Evolutionary conservation across 352 stramenopile genomes (phyloP), one percentile per base, ranked within the genome.

Genomic region (Phytophthora fragariaefolia): DNA sequence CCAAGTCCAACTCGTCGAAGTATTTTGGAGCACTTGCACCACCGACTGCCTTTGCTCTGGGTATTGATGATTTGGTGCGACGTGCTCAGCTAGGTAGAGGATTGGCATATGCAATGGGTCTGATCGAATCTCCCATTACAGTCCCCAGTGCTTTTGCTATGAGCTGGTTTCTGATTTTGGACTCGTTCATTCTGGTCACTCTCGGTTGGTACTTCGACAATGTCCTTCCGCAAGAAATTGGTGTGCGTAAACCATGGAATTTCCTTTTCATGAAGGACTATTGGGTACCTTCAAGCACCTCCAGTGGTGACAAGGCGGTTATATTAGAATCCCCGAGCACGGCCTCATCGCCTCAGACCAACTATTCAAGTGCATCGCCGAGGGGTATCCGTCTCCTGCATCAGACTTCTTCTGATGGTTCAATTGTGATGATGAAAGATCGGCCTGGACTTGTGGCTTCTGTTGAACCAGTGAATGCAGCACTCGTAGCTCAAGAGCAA

Each of bases 161-260:
- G 85, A 83, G 71, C 53, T 80, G 74, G 62, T 81, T 94, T 42
- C 67, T 92, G 27, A 49, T 94, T 17, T 43, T 97, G 1, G 96
- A 99, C 69, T 74, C 87, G 10, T 34, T 96, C 7, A 38, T 98
- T 17, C 89, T 98, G n/a, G 74, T 89, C 7, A 23, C 77, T 1
- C 57, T 98, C 1, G 93, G 87, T 1, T 97, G 84, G 82, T 98
- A 98, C 76, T 85, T 98, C n/a, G 92, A 98, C 55, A 84, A 97
- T 54, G 90, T 98, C 2, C 61, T 98, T 2, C 95, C 96, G 4
- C 89, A 92, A 58, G 80, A 97, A 58, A 98, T 92, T 68, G 96
- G 95, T 8, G 82, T 95, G 17, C 73, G 65, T 2, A 88, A 93
- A 49, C 92, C 91, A 1, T 98, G 92, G 86, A 89, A 98, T 53